A percentile compares a stretch with the other conserved stretches of the same genome.
phyloP scores from a whole-genome alignment of 1,139 yeast genomes.

The Zygotorulaspora mrakii region DNA sequence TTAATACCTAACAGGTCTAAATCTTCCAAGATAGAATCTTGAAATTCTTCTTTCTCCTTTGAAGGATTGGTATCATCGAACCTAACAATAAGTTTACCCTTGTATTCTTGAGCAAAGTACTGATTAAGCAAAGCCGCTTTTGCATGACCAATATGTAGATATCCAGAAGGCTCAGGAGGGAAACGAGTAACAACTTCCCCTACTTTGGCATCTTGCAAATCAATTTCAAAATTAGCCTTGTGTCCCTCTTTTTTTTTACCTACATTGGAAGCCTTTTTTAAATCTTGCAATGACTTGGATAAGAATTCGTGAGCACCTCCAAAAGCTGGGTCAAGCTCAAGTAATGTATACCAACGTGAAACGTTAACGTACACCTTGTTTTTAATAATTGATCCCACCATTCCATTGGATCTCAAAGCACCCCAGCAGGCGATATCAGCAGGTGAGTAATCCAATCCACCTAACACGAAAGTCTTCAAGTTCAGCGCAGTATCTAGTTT shows the following conservation, averaged over 20 bases:
- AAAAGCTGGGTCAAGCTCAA: constrained; percentile 63
- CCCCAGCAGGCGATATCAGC: constrained; percentile 95
- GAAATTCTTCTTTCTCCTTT: constrained; percentile 89
- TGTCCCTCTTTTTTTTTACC: constrained; percentile 69
- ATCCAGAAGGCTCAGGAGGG: constrained; percentile 88
- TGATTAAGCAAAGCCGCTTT: constrained; percentile 95
- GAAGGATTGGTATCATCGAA: constrained; percentile 97
- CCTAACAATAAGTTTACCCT: constrained; percentile 90
- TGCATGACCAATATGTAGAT: constrained; percentile 94
- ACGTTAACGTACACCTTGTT: constrained; percentile 78
- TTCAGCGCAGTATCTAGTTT: constrained; percentile 77
- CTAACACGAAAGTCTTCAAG: constrained; percentile 67
- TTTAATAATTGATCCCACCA: constrained; percentile 86
- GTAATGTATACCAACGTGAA: constrained; percentile 86
- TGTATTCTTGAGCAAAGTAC: constrained; percentile 89
- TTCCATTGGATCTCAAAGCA: constrained; percentile 84
- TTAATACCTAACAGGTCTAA: constrained; percentile 82
- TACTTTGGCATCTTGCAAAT: constrained; percentile 80
- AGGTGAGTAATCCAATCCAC: constrained; percentile 60
- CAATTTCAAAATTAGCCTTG: constrained; percentile 91
- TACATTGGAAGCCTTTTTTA: constrained; percentile 64
- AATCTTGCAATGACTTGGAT: constrained; percentile 64
- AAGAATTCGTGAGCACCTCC: constrained; percentile 67
- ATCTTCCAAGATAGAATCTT: constrained; percentile 89
- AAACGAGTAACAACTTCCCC: constrained; percentile 97